Conservation (phyloP, 2,329 filamentous ascomycete species). For the Exophiala spinifera region DNA sequence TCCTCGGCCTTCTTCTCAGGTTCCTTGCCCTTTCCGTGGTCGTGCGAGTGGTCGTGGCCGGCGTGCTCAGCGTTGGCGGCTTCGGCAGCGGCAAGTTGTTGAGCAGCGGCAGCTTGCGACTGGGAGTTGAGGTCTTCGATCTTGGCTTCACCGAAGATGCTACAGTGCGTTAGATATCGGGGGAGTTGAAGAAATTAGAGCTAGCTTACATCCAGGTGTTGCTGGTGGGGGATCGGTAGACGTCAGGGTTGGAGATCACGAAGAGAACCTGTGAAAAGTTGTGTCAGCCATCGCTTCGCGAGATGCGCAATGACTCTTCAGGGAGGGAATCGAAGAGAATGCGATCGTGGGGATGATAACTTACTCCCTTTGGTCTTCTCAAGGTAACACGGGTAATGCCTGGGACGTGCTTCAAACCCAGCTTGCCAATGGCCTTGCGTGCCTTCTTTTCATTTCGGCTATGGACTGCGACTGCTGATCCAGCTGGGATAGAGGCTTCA, state of each 20-base stretch:
- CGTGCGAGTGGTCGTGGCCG: conserved; percentile 53
- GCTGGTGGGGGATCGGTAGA: conserved; percentile 98
- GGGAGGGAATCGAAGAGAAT: background rate
- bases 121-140: conserved; percentile 99
- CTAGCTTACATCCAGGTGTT: conserved; percentile 96
- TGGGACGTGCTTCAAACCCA: conserved; percentile 91
- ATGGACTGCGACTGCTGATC: conserved; percentile 86
- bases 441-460: conserved; percentile 99
- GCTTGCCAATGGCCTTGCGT: conserved; percentile 97
- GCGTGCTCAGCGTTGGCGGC: conserved; percentile 55
- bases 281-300: conserved; percentile 4
- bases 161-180: conserved; percentile 40
- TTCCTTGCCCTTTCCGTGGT: conserved; percentile 67
- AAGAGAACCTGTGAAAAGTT: conserved; percentile 75
- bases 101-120: conserved; percentile 90
- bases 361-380: conserved; percentile 97
- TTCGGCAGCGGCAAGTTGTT: conserved; percentile 83
- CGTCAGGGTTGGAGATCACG: conserved; percentile 98
- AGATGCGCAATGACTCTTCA: background rate
- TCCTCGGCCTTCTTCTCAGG: conserved; percentile 66
- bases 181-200: background rate
- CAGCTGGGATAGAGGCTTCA: conserved; percentile 70
- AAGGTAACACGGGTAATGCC: conserved; percentile 98
- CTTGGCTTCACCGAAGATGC: conserved; percentile 99
- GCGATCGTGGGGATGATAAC: conserved; percentile 47